Conservation (phyloP, 108 stramenopile genomes). For the Fistulifera solaris region DNA sequence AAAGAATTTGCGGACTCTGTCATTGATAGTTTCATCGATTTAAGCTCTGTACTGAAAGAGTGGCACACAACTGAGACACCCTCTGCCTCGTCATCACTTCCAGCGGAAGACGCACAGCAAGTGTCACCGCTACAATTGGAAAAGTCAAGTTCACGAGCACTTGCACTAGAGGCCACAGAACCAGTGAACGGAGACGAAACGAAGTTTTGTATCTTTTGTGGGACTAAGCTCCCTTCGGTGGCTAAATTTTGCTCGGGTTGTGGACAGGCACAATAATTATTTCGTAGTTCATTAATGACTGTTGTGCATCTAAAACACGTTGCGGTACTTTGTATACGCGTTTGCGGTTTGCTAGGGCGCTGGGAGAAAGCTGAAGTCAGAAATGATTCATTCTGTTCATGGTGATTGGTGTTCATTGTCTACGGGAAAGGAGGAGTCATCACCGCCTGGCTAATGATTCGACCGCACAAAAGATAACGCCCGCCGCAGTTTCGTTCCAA, state of each 20-base stretch:
- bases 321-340: no score
- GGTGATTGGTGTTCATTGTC: no score
- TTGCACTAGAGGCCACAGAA: not conserved
- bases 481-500: constrained; percentile 66
- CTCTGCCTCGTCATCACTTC: not conserved
- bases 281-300: no score
- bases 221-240: not conserved
- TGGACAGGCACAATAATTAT: constrained; percentile 1
- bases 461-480: constrained; percentile 13
- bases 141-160: not conserved
- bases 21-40: constrained; percentile 27
- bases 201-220: constrained; percentile 21
- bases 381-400: no score
- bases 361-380: no score
- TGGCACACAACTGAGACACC: constrained; percentile 32
- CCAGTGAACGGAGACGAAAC: not conserved
- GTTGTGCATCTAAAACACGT: no score
- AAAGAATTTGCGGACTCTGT: constrained; percentile 39
- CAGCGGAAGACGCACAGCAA: not conserved
- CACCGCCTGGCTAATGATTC: not conserved
- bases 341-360: no score
- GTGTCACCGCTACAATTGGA: not conserved
- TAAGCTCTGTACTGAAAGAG: constrained; percentile 15
- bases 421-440: no score
- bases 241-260: constrained; percentile 19